These are phyloP conservation scores for Penicillium bovifimosum DNA, from an alignment of 495 filamentous ascomycete species.

Conservation along the genomic window DNA sequence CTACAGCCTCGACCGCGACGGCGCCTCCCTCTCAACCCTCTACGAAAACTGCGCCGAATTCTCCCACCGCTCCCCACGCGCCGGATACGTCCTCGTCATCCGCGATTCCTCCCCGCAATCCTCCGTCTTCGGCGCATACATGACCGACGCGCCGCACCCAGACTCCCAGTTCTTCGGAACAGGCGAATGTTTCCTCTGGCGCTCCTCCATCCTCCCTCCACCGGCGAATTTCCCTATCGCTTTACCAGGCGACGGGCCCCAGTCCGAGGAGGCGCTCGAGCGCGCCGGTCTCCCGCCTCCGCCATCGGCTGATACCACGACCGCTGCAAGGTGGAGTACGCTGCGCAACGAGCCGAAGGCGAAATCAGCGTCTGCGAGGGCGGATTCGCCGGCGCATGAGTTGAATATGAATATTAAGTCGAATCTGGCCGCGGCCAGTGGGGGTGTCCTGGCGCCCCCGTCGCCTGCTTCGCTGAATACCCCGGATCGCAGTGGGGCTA, in stretches of 20 bases:
- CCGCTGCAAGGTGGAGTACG: slow-evolving; percentile 68
- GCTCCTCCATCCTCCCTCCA: slow-evolving; percentile 57
- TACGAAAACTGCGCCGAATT: slow-evolving; percentile 67
- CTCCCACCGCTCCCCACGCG: slow-evolving; percentile 58
- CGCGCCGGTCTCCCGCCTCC: slow-evolving; percentile 57
- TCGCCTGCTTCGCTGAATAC: slow-evolving; percentile 22
- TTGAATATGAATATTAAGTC: slow-evolving; percentile 27
- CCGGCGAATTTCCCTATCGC: slow-evolving; percentile 43
- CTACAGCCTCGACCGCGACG: slow-evolving; percentile 91
- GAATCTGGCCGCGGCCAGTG: slow-evolving; percentile 26
- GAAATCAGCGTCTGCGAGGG: slow-evolving; percentile 2
- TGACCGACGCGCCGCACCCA: slow-evolving; percentile 79
- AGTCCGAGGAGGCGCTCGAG: slow-evolving; percentile 36
- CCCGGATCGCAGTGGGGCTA: slow-evolving; percentile 31
- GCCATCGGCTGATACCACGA: slow-evolving; percentile 66
- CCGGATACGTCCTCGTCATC: slow-evolving; percentile 83
- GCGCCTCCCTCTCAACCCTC: slow-evolving; percentile 77
- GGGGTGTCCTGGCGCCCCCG: slow-evolving; percentile 25
- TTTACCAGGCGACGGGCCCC: slow-evolving; percentile 29
- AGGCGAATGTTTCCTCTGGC: slow-evolving; percentile 98
- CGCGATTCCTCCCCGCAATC: slow-evolving; percentile 53
- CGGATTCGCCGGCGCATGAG: slow-evolving; percentile 20
- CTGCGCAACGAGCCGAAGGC: slow-evolving; percentile 33
- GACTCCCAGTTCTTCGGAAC: slow-evolving; percentile 86
- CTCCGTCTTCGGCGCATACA: slow-evolving; percentile 87